Percentiles rank a stretch among this genome's conserved stretches.
These are phyloP conservation scores for Malus sylvestris DNA, from an alignment of 306 rosid species.

Conservation along the genomic window DNA sequence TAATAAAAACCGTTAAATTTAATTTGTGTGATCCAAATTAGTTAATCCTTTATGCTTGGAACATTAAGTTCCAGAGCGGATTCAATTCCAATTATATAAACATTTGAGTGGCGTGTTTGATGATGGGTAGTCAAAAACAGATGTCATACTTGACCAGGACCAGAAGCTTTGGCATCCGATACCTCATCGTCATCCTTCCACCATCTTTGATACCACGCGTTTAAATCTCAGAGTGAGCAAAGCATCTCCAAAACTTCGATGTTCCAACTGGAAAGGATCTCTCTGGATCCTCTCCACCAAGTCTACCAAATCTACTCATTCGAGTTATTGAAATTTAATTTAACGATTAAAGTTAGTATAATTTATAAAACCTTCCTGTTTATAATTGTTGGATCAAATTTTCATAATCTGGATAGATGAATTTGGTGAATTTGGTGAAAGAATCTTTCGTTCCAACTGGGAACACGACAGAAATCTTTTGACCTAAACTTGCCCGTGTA, in stretches of 20 bases:
- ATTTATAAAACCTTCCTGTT: accelerated
- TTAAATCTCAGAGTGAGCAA: neutral
- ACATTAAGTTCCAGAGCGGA: no score
- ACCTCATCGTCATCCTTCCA: neutral
- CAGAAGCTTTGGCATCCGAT: neutral
- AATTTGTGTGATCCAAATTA: no score
- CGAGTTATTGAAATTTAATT: accelerated
- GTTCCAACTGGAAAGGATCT: neutral
- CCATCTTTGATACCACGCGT: no score
- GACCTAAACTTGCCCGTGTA: neutral
- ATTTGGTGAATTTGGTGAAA: no score
- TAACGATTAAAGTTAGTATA: accelerated
- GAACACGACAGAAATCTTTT: neutral
- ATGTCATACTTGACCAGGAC: no score
- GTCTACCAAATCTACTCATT: accelerated
- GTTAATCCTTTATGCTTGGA: no score
- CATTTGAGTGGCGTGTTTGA: neutral
- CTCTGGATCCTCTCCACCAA: accelerated
- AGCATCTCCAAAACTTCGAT: neutral
- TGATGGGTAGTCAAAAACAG: no score
- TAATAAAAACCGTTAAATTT: no score
- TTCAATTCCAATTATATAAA: no score
- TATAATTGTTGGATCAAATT: accelerated
- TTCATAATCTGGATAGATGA: accelerated
- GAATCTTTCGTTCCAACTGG: neutral